These are phyloP conservation scores for Cantharellus anzutake DNA, from an alignment of 768 basidiomycete genomes.

Conservation along the genomic window DNA sequence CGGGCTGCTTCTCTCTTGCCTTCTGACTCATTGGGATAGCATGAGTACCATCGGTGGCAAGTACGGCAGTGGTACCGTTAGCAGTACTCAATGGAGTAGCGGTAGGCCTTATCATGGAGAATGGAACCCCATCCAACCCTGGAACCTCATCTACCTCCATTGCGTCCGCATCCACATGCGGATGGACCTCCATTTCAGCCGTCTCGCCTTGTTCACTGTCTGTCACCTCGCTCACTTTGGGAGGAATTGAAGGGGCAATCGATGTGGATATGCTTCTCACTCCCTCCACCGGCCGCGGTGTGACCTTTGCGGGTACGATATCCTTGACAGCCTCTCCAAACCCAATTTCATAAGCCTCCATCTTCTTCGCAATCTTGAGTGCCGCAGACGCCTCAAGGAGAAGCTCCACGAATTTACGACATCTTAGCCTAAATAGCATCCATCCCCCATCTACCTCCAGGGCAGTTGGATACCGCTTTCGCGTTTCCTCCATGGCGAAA, in stretches of 20 bases:
- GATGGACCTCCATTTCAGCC: conserved; percentile 11
- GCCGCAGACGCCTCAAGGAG: conserved; percentile 38
- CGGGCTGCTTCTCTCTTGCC: not conserved
- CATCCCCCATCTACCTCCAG: conserved; percentile 48
- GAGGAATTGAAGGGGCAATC: not conserved
- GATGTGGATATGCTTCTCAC: not conserved
- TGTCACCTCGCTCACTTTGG: conserved; percentile 16
- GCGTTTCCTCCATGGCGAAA: conserved; percentile 37
- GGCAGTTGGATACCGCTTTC: conserved; percentile 38
- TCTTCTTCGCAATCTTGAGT: conserved; percentile 28
- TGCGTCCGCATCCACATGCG: conserved; percentile 6
- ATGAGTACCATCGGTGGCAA: not conserved
- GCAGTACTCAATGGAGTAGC: not conserved
- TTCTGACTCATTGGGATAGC: not conserved
- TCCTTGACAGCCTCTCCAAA: too few species aligned
- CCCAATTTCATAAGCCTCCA: conserved; percentile 14
- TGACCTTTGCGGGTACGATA: too few species aligned
- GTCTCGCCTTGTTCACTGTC: conserved; percentile 8
- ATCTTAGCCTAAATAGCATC: conserved; percentile 64
- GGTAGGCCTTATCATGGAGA: not conserved
- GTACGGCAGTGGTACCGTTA: not conserved
- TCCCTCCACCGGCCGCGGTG: too few species aligned
- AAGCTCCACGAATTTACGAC: conserved; percentile 73
- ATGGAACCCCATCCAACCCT: not conserved
- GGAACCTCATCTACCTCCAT: conserved; percentile 1